phyloP scores from a whole-genome alignment of 768 basidiomycete species.

The Lactifluus subvellereus region DNA sequence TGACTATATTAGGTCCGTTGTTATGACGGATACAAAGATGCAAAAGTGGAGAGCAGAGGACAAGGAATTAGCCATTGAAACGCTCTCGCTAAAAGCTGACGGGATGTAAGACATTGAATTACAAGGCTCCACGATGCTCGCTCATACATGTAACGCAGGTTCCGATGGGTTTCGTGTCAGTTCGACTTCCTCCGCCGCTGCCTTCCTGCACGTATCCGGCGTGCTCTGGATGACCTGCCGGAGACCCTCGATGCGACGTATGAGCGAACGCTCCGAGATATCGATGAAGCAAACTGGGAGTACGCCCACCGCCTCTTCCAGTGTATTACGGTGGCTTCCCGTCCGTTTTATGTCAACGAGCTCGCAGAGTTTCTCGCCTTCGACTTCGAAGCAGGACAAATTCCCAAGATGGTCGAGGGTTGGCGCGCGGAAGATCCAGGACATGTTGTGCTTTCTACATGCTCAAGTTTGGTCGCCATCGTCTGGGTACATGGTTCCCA shows the following conservation, averaged over 20 bases:
- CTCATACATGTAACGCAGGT: neutral
- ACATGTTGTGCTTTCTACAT: neutral
- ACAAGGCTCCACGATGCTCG: neutral
- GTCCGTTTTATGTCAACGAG: conserved; percentile 1
- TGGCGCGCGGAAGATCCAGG: conserved; percentile 3
- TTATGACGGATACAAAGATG: too few relatives aligned
- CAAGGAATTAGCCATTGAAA: too few relatives aligned
- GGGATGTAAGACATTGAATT: too few relatives aligned
- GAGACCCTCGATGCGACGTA: conserved; percentile 3
- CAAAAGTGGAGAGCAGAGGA: too few relatives aligned
- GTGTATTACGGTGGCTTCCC: neutral
- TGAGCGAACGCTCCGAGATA: neutral
- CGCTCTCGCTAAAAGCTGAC: too few relatives aligned
- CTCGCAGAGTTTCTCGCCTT: conserved; percentile 9
- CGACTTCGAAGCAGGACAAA: neutral
- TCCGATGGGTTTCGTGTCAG: conserved; percentile 7
- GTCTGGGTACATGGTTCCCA: neutral
- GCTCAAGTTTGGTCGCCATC: conserved; percentile 1
- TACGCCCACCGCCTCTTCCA: conserved; percentile 8
- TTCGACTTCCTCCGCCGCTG: neutral
- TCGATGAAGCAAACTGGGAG: neutral
- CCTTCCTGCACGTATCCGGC: neutral
- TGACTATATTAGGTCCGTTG: too few relatives aligned
- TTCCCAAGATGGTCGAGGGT: neutral
- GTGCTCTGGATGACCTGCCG: neutral